phyloP scores from a whole-genome alignment of 1,284 basidiomycete species.

The Tilletia setariae region DNA sequence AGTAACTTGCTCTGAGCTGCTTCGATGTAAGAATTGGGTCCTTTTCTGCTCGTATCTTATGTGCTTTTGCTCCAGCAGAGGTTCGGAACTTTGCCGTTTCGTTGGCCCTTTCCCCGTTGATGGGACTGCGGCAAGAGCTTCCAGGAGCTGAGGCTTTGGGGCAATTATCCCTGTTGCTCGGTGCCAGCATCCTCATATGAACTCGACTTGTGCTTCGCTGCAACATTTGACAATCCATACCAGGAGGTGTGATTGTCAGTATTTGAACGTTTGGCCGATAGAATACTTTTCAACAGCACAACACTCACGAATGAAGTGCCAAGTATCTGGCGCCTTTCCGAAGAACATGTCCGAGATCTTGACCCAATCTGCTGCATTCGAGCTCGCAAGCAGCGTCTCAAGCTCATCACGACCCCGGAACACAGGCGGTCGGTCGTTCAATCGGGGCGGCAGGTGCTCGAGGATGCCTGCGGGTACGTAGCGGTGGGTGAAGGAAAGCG shows the following conservation, averaged over 20 bases:
- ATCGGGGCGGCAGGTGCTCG: slow-evolving; percentile 73
- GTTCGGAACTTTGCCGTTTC: too few species aligned
- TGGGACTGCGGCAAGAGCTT: too few species aligned
- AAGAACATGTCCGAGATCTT: slow-evolving; percentile 92
- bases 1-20: too few species aligned
- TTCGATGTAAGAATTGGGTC: too few species aligned
- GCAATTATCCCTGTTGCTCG: background rate
- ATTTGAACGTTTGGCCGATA: too few species aligned
- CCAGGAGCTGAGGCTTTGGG: background rate
- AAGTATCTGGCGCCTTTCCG: slow-evolving; percentile 65
- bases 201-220: slow-evolving; percentile 37
- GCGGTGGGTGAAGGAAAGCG: slow-evolving; percentile 88
- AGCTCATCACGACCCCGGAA: slow-evolving; percentile 83
- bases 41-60: too few species aligned
- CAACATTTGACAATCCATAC: background rate
- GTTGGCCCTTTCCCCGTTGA: too few species aligned
- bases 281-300: background rate
- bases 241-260: too few species aligned
- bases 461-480: slow-evolving; percentile 90
- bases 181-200: slow-evolving; percentile 22
- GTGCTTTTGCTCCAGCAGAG: too few species aligned
- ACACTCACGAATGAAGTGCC: slow-evolving; percentile 61
- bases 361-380: slow-evolving; percentile 85
- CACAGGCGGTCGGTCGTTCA: slow-evolving; percentile 85
- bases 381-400: slow-evolving; percentile 73